Conservation (phyloP, 805 yeast species). For the Kodamaea laetipori region DNA sequence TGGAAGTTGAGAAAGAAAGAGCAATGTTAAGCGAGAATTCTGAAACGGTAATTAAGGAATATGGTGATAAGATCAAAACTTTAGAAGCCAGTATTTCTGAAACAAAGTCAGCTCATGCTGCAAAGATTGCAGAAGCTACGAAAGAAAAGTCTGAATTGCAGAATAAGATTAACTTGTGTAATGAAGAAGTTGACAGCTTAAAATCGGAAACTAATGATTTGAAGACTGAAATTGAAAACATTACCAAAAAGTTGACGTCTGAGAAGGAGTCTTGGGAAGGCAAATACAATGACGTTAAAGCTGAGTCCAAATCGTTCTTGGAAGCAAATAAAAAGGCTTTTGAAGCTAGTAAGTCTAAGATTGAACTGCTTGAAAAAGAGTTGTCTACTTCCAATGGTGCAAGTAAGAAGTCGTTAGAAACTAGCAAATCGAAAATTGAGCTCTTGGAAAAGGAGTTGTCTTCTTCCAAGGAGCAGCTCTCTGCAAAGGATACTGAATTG, state of each 20-base stretch:
- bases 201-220: slow-evolving; percentile 14
- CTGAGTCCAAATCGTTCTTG: slow-evolving; percentile 1
- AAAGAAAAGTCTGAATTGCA: slow-evolving; percentile 15
- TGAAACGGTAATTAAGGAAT: slow-evolving; percentile 50
- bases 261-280: background rate
- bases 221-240: slow-evolving; percentile 6
- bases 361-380: background rate
- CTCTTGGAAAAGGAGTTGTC: slow-evolving; percentile 1
- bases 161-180: slow-evolving; percentile 11
- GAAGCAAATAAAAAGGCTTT: background rate
- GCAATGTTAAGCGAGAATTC: slow-evolving; percentile 50
- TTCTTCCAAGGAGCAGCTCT: background rate
- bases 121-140: slow-evolving; percentile 8
- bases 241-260: background rate
- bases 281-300: background rate
- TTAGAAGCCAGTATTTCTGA: slow-evolving; percentile 39
- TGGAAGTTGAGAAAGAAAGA: slow-evolving; percentile 55
- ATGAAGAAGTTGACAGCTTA: slow-evolving; percentile 16
- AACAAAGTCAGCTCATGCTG: slow-evolving; percentile 18
- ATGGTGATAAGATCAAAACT: slow-evolving; percentile 45
- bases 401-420: background rate
- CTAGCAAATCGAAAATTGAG: background rate
- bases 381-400: background rate
- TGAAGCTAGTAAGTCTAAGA: background rate
- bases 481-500: background rate